Conservation (phyloP, 73 alveolate species). For the Stentor roeselii region DNA sequence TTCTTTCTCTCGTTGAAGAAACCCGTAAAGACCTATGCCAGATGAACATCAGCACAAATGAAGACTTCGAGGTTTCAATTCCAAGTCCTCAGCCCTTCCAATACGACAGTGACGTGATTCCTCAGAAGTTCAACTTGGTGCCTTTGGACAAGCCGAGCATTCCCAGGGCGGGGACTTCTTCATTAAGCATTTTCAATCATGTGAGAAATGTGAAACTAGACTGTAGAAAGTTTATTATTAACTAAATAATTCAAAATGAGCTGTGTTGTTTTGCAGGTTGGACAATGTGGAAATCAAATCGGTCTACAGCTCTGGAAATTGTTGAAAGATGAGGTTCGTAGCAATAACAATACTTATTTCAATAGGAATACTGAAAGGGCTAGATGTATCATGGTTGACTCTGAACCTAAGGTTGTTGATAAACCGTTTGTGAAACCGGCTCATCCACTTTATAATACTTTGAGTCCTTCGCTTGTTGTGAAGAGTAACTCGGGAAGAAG, state of each 20-base stretch:
- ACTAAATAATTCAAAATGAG: neutral
- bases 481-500: slow-evolving; percentile 86
- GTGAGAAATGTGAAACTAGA: slow-evolving; percentile 15
- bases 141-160: slow-evolving; percentile 10
- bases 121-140: neutral
- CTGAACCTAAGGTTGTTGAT: slow-evolving; percentile 50
- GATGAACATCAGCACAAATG: neutral
- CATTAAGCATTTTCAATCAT: neutral
- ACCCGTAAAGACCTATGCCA: neutral
- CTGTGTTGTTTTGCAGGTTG: slow-evolving; percentile 18
- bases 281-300: slow-evolving; percentile 58
- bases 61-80: slow-evolving; percentile 8
- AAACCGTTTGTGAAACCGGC: slow-evolving; percentile 43
- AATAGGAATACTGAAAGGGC: slow-evolving; percentile 34
- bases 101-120: neutral
- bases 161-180: slow-evolving; percentile 15
- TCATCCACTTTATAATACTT: slow-evolving; percentile 39
- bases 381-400: slow-evolving; percentile 41
- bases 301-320: slow-evolving; percentile 38
- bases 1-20: neutral
- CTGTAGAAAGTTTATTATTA: slow-evolving; percentile 19
- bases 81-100: no score
- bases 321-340: slow-evolving; percentile 36
- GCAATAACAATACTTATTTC: slow-evolving; percentile 36
- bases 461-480: slow-evolving; percentile 43